Percentiles rank a stretch among this genome's conserved stretches.
phyloP scores from a whole-genome alignment of 1,284 basidiomycete genomes.

The Cutaneotrichosporon arboriforme region DNA sequence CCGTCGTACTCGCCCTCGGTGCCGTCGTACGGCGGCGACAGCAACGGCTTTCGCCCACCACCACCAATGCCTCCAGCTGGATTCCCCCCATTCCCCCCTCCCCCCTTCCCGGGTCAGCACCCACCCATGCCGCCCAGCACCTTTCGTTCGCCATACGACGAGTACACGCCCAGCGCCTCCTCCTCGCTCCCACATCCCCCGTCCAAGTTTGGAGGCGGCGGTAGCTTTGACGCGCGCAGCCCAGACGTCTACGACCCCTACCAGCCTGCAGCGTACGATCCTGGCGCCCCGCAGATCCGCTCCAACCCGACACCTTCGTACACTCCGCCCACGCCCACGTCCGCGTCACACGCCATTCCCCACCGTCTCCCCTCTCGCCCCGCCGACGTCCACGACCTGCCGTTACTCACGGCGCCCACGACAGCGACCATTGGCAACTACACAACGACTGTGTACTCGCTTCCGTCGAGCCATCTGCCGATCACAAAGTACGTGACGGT shows the following conservation, averaged over 20 bases:
- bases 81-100: constrained; percentile 24
- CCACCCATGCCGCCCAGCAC: constrained; percentile 2
- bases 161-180: constrained; percentile 13
- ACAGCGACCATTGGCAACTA: constrained; percentile 25
- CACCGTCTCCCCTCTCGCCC: constrained; percentile 6
- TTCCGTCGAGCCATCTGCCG: constrained; percentile 40
- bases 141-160: constrained; percentile 17
- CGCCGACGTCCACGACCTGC: constrained; percentile 19
- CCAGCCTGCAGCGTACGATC: constrained; percentile 30
- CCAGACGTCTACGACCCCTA: constrained; percentile 40
- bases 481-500: constrained; percentile 42
- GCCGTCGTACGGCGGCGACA: constrained; percentile 15
- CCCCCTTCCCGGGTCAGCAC: background rate
- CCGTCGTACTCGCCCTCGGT: constrained; percentile 1
- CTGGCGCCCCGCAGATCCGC: constrained; percentile 15
- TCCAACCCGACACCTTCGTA: constrained; percentile 1
- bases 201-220: constrained; percentile 10
- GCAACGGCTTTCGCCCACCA: constrained; percentile 10
- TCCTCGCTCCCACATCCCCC: constrained; percentile 18
- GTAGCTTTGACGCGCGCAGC: constrained; percentile 5
- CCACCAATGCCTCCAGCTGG: constrained; percentile 18
- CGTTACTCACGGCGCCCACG: constrained; percentile 30
- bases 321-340: constrained; percentile 10
- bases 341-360: background rate
- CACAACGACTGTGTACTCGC: constrained; percentile 28